These are phyloP conservation scores for Phaeosphaeriaceae sp. DNA, from an alignment of 2,329 filamentous ascomycete species.

Conservation along the genomic window DNA sequence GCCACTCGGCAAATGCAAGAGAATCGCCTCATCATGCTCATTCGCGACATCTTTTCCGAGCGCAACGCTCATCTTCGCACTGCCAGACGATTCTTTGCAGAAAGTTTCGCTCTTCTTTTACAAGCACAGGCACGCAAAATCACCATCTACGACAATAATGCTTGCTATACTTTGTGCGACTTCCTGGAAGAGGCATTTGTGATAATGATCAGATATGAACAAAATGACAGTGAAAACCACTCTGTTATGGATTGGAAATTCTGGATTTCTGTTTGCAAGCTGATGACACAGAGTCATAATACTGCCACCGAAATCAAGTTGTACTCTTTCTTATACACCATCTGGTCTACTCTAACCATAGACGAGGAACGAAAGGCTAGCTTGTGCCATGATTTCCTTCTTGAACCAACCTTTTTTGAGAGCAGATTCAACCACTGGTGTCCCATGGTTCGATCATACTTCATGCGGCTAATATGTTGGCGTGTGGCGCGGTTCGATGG, in stretches of 20 bases:
- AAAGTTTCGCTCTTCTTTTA: constrained; percentile 74
- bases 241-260: constrained; percentile 77
- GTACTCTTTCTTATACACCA: constrained; percentile 78
- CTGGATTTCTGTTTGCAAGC: constrained; percentile 80
- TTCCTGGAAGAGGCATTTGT: constrained; percentile 82
- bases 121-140: constrained; percentile 77
- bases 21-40: constrained; percentile 80
- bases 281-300: constrained; percentile 82
- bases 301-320: constrained; percentile 88
- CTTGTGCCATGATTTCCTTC: constrained; percentile 76
- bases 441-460: constrained; percentile 93
- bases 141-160: constrained; percentile 79
- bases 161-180: constrained; percentile 89
- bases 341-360: constrained; percentile 75
- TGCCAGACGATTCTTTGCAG: constrained; percentile 74
- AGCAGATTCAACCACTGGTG: constrained; percentile 93
- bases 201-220: constrained; percentile 68
- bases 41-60: constrained; percentile 79
- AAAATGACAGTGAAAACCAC: constrained; percentile 49
- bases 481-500: constrained; percentile 79
- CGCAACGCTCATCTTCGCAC: constrained; percentile 59
- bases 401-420: constrained; percentile 77
- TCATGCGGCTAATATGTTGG: constrained; percentile 90
- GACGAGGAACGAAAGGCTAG: constrained; percentile 71
- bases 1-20: constrained; percentile 83